Evolutionary conservation across 2,329 filamentous ascomycete genomes (phyloP).

Genomic region (Chaetoscypha palmicola): DNA sequence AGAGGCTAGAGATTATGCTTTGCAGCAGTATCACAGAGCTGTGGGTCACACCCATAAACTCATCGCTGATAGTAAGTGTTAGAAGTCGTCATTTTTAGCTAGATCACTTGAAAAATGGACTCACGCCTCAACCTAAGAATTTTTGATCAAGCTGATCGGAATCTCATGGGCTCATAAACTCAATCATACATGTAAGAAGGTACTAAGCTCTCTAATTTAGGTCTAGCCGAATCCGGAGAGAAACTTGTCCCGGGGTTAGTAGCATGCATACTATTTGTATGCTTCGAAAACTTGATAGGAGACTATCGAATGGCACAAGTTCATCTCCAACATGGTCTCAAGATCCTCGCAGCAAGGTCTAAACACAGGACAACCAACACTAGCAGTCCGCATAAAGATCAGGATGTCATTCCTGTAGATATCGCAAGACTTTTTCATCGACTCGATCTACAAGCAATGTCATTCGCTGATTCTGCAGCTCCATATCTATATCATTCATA

Average conservation of each 20-base stretch:
- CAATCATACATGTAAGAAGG: constrained; percentile 9
- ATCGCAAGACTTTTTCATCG: constrained; percentile 11
- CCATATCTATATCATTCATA: constrained; percentile 9
- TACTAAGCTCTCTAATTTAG: constrained; percentile 9
- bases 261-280: constrained; percentile 18
- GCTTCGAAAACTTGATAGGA: constrained; percentile 15
- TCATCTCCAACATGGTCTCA: constrained; percentile 16
- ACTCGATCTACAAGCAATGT: constrained; percentile 16
- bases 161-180: too few relatives aligned
- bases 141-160: too few relatives aligned
- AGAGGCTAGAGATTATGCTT: constrained; percentile 1
- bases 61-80: too few relatives aligned
- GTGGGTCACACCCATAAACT: too few relatives aligned
- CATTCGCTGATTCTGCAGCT: constrained; percentile 5
- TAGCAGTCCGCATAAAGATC: too few relatives aligned
- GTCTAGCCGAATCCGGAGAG: constrained; percentile 4
- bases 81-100: too few relatives aligned
- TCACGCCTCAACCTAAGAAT: too few relatives aligned
- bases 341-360: constrained; percentile 8
- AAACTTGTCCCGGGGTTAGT: constrained; percentile 14
- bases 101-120: too few relatives aligned
- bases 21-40: constrained; percentile 14
- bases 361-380: too few relatives aligned
- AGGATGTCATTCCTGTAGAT: constrained; percentile 12
- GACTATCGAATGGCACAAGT: constrained; percentile 9